Percentiles rank a stretch among this genome's conserved stretches.
These are phyloP conservation scores for Phytophthora pluvialis DNA, from an alignment of 352 stramenopile species.

Conservation along the genomic window DNA sequence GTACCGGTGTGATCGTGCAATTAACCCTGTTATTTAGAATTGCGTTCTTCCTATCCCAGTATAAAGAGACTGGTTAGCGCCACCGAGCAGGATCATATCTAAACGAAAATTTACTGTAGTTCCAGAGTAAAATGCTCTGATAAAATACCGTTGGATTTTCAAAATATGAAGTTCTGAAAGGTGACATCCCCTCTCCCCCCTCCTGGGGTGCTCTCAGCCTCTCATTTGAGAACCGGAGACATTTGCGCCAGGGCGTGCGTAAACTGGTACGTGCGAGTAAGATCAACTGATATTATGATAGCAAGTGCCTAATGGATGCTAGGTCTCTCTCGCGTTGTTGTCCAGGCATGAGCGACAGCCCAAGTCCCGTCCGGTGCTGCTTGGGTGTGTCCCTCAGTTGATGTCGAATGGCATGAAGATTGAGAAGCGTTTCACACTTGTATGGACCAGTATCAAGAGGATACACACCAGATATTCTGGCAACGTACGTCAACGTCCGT, in stretches of 20 bases:
- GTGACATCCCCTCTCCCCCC: neutral
- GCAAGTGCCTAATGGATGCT: too few relatives aligned
- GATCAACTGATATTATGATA: too few relatives aligned
- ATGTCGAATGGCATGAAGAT: conserved; percentile 8
- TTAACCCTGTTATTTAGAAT: too few relatives aligned
- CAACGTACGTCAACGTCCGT: conserved; percentile 4
- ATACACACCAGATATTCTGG: conserved; percentile 4
- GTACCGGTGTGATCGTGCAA: too few relatives aligned
- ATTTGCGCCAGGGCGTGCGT: too few relatives aligned
- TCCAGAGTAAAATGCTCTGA: neutral
- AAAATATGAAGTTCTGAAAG: neutral
- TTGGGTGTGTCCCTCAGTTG: neutral
- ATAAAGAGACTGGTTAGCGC: neutral
- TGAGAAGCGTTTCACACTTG: neutral
- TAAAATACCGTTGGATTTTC: neutral
- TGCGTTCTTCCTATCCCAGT: too few relatives aligned
- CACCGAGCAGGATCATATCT: conserved; percentile 1
- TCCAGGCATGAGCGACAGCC: neutral
- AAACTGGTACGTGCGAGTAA: too few relatives aligned
- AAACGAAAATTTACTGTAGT: neutral
- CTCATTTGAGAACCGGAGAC: neutral
- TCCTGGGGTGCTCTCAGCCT: neutral
- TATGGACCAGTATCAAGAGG: neutral
- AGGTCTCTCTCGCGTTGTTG: too few relatives aligned
- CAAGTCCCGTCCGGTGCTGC: neutral